phyloP scores from a whole-genome alignment of 148 eudicot genomes.

The Vaccinium corymbosum region DNA sequence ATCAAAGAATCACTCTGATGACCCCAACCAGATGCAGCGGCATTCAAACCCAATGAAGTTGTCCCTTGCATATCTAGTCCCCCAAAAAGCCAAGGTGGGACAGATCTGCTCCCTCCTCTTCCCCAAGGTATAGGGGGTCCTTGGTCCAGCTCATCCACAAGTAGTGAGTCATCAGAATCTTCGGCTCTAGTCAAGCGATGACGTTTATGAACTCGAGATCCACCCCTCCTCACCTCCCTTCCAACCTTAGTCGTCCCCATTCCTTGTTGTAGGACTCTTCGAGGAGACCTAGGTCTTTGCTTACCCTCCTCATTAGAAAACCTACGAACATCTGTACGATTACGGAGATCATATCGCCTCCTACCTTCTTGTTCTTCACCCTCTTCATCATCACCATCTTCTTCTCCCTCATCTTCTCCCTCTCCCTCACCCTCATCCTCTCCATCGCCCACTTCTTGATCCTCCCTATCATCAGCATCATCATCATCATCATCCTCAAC shows the following conservation, averaged over 20 bases:
- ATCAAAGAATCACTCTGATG: constrained; percentile 74
- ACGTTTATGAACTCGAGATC: constrained; percentile 85
- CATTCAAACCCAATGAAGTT: constrained; percentile 82
- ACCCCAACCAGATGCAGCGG: constrained; percentile 98
- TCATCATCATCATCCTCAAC: constrained; percentile 61
- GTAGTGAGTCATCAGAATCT: constrained; percentile 97
- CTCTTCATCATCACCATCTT: constrained; percentile 79
- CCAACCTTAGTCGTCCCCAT: constrained; percentile 77
- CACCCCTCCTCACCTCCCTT: constrained; percentile 86
- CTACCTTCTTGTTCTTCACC: constrained; percentile 89
- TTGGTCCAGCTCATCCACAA: constrained; percentile 96
- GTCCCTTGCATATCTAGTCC: constrained; percentile 84
- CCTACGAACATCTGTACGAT: constrained; percentile 86
- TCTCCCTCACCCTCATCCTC: constrained; percentile 50
- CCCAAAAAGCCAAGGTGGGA: constrained; percentile 91
- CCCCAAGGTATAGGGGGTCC: constrained; percentile 96
- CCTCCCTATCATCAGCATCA: constrained; percentile 51
- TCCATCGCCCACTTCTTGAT: constrained; percentile 47
- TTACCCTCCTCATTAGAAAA: constrained; percentile 72
- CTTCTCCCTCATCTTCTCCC: constrained; percentile 56
- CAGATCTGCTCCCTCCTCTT: constrained; percentile 82
- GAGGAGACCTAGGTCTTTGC: constrained; percentile 90
- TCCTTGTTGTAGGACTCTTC: constrained; percentile 89
- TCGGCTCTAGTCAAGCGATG: constrained; percentile 83
- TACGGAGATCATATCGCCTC: constrained; percentile 89